These are phyloP conservation scores for Coemansia sp. DNA, from an alignment of 192 early-diverging fungal genomes.

Conservation along the genomic window DNA sequence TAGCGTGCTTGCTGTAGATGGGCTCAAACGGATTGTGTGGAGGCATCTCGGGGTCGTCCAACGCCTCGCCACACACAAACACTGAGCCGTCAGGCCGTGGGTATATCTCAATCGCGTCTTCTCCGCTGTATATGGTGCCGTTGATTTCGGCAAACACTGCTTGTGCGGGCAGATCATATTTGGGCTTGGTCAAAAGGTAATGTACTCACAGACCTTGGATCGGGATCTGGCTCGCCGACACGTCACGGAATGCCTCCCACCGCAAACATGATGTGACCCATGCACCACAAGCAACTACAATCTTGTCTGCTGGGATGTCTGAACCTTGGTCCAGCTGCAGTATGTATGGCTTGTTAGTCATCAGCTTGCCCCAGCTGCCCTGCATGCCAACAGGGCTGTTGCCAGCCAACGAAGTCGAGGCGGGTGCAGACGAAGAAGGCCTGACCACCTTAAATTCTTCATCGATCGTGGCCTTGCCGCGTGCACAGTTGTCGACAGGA, in stretches of 20 bases:
- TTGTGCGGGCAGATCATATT: conserved; percentile 39
- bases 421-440: background rate
- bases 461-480: conserved; percentile 14
- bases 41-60: conserved; percentile 56
- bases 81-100: conserved; percentile 55
- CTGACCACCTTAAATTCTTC: background rate
- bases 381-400: background rate
- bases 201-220: conserved; percentile 57
- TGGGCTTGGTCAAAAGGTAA: conserved; percentile 47
- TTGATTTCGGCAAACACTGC: conserved; percentile 59
- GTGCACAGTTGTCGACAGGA: conserved; percentile 23
- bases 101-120: conserved; percentile 57
- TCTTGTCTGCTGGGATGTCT: conserved; percentile 51
- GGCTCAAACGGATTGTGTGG: conserved; percentile 57
- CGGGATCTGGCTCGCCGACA: conserved; percentile 55
- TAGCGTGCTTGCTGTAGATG: conserved; percentile 51
- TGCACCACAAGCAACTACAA: conserved; percentile 55
- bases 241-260: conserved; percentile 57
- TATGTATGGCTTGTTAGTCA: conserved; percentile 38
- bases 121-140: conserved; percentile 55
- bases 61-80: conserved; percentile 56
- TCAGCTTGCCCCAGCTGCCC: background rate
- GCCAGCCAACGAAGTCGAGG: background rate
- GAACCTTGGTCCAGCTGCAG: conserved; percentile 41
- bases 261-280: conserved; percentile 51